Conservation (phyloP, 2,329 filamentous ascomycete species). For the Amylocarpus encephaloides region DNA sequence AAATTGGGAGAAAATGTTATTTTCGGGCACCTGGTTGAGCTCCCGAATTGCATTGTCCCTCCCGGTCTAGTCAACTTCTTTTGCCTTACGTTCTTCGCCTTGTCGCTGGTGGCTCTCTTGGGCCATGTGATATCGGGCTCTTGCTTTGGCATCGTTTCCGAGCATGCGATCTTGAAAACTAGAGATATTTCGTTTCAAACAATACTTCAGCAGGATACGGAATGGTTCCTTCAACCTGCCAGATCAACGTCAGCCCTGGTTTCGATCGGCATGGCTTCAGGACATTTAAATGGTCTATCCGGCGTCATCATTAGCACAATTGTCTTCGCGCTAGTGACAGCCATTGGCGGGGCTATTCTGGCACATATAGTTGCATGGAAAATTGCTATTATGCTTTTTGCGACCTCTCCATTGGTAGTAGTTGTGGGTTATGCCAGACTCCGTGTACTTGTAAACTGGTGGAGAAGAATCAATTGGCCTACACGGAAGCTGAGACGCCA, state of each 20-base stretch:
- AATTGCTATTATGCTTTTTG: conserved; percentile 66
- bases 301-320: conserved; percentile 65
- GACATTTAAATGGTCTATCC: conserved; percentile 60
- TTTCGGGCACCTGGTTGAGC: too few species aligned
- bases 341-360: conserved; percentile 60
- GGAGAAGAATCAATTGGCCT: too few species aligned
- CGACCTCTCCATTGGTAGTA: conserved; percentile 61
- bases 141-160: too few species aligned
- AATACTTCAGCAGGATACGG: conserved; percentile 57
- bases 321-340: conserved; percentile 61
- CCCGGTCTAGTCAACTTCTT: conserved; percentile 30
- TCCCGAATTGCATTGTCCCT: conserved; percentile 5
- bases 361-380: conserved; percentile 70
- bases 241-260: conserved; percentile 57
- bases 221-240: conserved; percentile 64
- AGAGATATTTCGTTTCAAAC: conserved; percentile 59
- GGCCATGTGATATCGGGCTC: conserved; percentile 42
- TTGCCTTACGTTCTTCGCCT: conserved; percentile 41
- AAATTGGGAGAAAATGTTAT: too few species aligned
- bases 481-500: too few species aligned
- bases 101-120: conserved; percentile 50
- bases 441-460: too few species aligned
- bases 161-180: conserved; percentile 58
- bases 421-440: conserved; percentile 44
- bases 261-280: conserved; percentile 61